These are phyloP conservation scores for Euphrasia confusa DNA, from an alignment of 257 asterid genomes.

Conservation along the genomic window DNA sequence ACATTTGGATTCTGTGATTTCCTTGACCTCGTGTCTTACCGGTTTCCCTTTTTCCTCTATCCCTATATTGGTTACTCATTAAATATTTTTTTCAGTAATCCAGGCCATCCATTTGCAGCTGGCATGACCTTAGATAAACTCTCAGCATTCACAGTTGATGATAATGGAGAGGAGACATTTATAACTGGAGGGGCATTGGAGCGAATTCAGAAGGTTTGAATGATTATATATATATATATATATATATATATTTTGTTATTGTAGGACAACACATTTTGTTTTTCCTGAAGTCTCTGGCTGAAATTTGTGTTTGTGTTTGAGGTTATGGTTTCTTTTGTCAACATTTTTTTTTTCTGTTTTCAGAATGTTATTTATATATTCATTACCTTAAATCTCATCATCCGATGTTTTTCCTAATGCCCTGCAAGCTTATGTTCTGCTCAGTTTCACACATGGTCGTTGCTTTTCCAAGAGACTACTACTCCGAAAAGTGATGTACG, in stretches of 20 bases:
- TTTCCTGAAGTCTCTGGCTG: constrained; percentile 10
- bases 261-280: constrained; percentile 8
- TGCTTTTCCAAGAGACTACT: constrained; percentile 6
- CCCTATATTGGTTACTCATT: constrained; percentile 19
- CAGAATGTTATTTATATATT: constrained; percentile 5
- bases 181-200: constrained; percentile 87
- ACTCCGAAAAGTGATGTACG: background rate
- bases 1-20: constrained; percentile 21
- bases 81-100: constrained; percentile 54
- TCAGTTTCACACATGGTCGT: background rate
- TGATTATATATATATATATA: constrained; percentile 12
- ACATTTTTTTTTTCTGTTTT: background rate
- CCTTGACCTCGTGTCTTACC: background rate
- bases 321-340: background rate
- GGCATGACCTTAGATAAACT: constrained; percentile 87
- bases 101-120: constrained; percentile 93
- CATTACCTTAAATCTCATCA: constrained; percentile 2
- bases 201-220: constrained; percentile 71
- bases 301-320: background rate
- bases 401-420: constrained; percentile 11
- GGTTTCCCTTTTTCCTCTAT: constrained; percentile 1
- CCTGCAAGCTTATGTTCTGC: constrained; percentile 8
- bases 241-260: background rate
- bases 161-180: constrained; percentile 80
- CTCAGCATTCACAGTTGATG: constrained; percentile 89